These are phyloP conservation scores for Mortierella sp. DNA, from an alignment of 371 early-diverging fungal species.

Conservation along the genomic window DNA sequence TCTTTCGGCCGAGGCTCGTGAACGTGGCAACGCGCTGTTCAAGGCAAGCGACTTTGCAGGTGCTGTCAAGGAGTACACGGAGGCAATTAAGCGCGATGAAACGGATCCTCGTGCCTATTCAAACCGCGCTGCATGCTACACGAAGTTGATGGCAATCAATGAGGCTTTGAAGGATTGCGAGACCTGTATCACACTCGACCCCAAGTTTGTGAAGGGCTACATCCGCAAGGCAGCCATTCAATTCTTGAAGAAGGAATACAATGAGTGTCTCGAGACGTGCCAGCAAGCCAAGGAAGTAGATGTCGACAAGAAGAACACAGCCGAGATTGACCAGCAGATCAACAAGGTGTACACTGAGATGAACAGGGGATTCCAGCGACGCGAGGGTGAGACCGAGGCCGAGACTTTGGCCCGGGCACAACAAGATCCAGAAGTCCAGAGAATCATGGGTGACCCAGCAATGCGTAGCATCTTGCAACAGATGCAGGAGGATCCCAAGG, in stretches of 20 bases:
- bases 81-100: constrained; percentile 96
- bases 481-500: constrained; percentile 95
- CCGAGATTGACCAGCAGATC: constrained; percentile 87
- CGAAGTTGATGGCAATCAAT: constrained; percentile 92
- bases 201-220: constrained; percentile 94
- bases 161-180: constrained; percentile 98
- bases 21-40: constrained; percentile 93
- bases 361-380: constrained; percentile 64
- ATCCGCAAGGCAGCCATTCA: constrained; percentile 96
- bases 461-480: constrained; percentile 97
- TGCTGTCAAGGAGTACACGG: constrained; percentile 96
- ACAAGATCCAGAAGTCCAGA: constrained; percentile 92
- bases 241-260: constrained; percentile 89
- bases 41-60: constrained; percentile 89
- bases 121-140: constrained; percentile 97
- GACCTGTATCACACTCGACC: constrained; percentile 87
- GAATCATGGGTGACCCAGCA: constrained; percentile 90
- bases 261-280: constrained; percentile 86
- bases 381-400: constrained; percentile 70
- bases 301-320: constrained; percentile 81
- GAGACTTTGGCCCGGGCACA: constrained; percentile 87
- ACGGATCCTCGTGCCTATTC: constrained; percentile 91
- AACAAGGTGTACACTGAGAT: constrained; percentile 83
- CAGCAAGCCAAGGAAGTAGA: constrained; percentile 83
- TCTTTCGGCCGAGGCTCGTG: constrained; percentile 92